A percentile compares a stretch with the other conserved stretches of the same genome.
These are phyloP conservation scores for Solanum piurae DNA, from an alignment of 257 asterid genomes.

Conservation along the genomic window DNA sequence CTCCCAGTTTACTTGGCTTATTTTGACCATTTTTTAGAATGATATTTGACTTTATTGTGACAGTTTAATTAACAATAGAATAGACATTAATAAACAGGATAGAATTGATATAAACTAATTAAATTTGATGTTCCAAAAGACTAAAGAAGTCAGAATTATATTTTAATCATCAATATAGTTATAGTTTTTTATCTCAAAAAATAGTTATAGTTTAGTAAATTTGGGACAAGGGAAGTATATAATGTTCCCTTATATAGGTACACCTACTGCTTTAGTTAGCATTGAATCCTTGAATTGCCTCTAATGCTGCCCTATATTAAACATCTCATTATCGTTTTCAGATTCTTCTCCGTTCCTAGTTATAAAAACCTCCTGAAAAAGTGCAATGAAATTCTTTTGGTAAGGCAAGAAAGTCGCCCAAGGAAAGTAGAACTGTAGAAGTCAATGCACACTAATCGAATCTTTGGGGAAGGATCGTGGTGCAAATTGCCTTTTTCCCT, in stretches of 20 bases:
- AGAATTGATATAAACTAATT: background rate
- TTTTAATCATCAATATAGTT: background rate
- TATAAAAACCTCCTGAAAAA: background rate
- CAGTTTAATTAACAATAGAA: background rate
- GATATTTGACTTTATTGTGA: background rate
- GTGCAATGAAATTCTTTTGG: background rate
- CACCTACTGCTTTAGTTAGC: background rate
- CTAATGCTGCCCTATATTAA: background rate
- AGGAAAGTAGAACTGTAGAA: background rate
- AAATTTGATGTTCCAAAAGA: background rate
- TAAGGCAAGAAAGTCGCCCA: background rate
- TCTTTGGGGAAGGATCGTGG: background rate
- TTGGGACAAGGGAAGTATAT: background rate
- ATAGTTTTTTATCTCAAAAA: no score
- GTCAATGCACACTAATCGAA: background rate
- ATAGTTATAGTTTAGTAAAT: background rate
- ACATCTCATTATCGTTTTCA: background rate
- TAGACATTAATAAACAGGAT: background rate
- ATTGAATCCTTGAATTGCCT: background rate
- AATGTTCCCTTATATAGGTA: background rate
- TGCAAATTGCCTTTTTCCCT: background rate
- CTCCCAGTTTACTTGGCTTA: background rate
- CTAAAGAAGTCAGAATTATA: background rate
- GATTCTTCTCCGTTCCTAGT: background rate
- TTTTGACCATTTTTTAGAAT: background rate